Evolutionary conservation across 371 early-diverging fungal species (phyloP).

Genomic region (Rhizopus sp.): DNA sequence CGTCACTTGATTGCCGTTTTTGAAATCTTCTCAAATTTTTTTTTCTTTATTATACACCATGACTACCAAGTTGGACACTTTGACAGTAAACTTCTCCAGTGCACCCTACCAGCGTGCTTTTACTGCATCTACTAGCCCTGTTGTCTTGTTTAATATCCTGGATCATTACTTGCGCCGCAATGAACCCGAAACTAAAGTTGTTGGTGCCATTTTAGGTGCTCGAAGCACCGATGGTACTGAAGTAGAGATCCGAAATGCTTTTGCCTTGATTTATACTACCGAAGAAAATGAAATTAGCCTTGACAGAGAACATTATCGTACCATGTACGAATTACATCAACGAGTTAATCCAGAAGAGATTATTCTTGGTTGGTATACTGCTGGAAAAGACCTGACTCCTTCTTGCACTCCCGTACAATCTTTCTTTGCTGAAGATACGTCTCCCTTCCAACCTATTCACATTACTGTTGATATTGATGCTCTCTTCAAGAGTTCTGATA

Average conservation of each 20-base stretch:
- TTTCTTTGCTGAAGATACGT: conserved; percentile 81
- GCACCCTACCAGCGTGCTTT: conserved; percentile 60
- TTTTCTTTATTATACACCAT: conserved; percentile 18
- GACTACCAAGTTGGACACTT: conserved; percentile 41
- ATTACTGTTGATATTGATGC: conserved; percentile 85
- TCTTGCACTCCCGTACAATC: conserved; percentile 86
- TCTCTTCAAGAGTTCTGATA: conserved; percentile 62
- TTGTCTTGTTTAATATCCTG: conserved; percentile 89
- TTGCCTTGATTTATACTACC: conserved; percentile 80
- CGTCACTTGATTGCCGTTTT: background rate
- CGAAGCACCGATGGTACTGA: conserved; percentile 84
- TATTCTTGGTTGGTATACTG: conserved; percentile 94
- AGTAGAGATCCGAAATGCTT: conserved; percentile 88
- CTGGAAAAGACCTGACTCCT: conserved; percentile 70
- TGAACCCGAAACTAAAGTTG: conserved; percentile 78
- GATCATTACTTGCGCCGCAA: conserved; percentile 91
- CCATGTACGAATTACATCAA: conserved; percentile 86
- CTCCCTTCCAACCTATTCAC: conserved; percentile 83
- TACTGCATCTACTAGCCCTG: conserved; percentile 73
- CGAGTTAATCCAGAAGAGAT: conserved; percentile 88
- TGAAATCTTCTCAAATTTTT: conserved; percentile 7
- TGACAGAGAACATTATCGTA: conserved; percentile 88
- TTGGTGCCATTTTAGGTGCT: conserved; percentile 88
- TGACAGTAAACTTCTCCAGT: conserved; percentile 45
- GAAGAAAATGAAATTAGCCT: conserved; percentile 68